A percentile compares a stretch with the other conserved stretches of the same genome.
Conservation (phyloP, 352 stramenopile genomes). For the Pythium utonaiense region DNA sequence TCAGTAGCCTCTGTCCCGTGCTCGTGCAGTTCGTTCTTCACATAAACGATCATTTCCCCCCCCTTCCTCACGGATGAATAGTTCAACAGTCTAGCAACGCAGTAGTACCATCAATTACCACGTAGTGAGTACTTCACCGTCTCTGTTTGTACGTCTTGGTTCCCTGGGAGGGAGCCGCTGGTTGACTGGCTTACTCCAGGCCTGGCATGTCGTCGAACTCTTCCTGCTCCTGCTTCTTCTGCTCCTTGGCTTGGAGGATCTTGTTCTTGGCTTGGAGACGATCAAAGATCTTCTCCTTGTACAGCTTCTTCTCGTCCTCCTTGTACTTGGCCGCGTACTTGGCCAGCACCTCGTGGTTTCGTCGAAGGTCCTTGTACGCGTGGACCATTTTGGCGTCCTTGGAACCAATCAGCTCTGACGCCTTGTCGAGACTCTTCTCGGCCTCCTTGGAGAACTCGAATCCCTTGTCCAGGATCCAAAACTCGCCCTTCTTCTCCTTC, state of each 20-base stretch:
- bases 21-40: constrained; percentile 7
- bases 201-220: constrained; percentile 84
- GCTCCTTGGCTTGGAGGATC: constrained; percentile 60
- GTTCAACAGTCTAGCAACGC: constrained; percentile 8
- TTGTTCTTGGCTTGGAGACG: constrained; percentile 83
- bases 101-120: not conserved
- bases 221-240: constrained; percentile 56
- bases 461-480: constrained; percentile 86
- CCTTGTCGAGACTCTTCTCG: constrained; percentile 69
- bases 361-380: constrained; percentile 64
- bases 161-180: too few species aligned
- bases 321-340: constrained; percentile 74
- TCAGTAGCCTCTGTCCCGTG: not conserved
- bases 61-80: constrained; percentile 7
- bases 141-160: not conserved
- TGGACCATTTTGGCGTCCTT: constrained; percentile 53
- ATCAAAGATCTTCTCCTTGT: constrained; percentile 88
- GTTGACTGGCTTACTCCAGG: constrained; percentile 69
- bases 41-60: not conserved
- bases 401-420: constrained; percentile 38
- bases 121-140: too few species aligned
- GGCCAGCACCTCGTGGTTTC: constrained; percentile 47
- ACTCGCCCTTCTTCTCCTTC: constrained; percentile 78
- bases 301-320: constrained; percentile 84
- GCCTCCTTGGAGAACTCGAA: constrained; percentile 69